These are phyloP conservation scores for Striga asiatica DNA, from an alignment of 257 asterid genomes.

Conservation along the genomic window DNA sequence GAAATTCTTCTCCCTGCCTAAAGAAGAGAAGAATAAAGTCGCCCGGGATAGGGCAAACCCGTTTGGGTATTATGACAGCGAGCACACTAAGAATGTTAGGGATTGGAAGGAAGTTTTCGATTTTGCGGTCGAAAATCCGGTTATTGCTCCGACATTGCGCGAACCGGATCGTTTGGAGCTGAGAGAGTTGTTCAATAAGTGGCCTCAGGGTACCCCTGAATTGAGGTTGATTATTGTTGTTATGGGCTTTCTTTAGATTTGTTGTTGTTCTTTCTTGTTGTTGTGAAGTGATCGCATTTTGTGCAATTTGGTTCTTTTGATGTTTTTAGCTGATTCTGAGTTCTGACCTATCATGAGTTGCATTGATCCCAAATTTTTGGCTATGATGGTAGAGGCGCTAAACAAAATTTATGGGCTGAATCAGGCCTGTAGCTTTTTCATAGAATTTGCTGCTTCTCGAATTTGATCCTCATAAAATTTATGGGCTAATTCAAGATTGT, in stretches of 20 bases:
- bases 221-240: slow-evolving; percentile 11
- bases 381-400: too few species aligned
- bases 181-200: slow-evolving; percentile 18
- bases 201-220: slow-evolving; percentile 26
- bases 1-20: slow-evolving; percentile 23
- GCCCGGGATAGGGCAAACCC: slow-evolving; percentile 23
- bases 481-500: too few species aligned
- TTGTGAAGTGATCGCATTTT: too few species aligned
- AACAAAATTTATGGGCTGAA: too few species aligned
- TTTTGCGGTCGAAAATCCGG: slow-evolving; percentile 18
- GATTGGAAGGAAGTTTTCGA: slow-evolving; percentile 42
- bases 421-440: too few species aligned
- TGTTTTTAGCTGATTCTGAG: too few species aligned
- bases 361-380: too few species aligned
- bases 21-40: slow-evolving; percentile 32
- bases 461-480: too few species aligned
- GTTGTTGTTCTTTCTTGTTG: too few species aligned
- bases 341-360: too few species aligned
- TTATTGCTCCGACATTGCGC: slow-evolving; percentile 17
- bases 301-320: too few species aligned
- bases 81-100: slow-evolving; percentile 34
- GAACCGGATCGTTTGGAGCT: slow-evolving; percentile 22
- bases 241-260: neutral
- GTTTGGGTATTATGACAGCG: slow-evolving; percentile 28
- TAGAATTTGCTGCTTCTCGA: too few species aligned